These are phyloP conservation scores for Luzula sylvatica DNA, from an alignment of 176 grass and related monocot genomes.

Conservation along the genomic window DNA sequence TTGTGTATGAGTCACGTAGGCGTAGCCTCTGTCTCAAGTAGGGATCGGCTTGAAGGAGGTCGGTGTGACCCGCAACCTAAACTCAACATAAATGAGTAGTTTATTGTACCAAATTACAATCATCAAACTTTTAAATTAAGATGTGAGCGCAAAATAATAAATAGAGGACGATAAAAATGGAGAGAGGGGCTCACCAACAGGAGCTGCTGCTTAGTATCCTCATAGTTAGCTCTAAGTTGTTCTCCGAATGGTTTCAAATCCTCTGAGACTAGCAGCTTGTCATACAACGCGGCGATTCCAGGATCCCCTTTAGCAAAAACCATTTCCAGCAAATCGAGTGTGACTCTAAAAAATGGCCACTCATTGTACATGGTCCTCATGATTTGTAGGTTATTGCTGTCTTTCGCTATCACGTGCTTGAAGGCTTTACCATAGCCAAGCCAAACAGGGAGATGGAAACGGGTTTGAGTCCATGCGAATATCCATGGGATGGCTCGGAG, in stretches of 20 bases:
- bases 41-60: constrained; percentile 48
- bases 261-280: constrained; percentile 55
- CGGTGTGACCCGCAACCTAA: constrained; percentile 50
- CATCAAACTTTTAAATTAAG: neutral
- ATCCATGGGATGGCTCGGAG: constrained; percentile 96
- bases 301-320: constrained; percentile 94
- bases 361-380: constrained; percentile 71
- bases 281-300: constrained; percentile 53
- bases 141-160: neutral
- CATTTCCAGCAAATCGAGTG: constrained; percentile 84
- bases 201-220: constrained; percentile 43
- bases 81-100: neutral
- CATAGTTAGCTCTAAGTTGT: constrained; percentile 49
- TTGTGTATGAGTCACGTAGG: constrained; percentile 70
- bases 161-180: neutral
- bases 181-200: constrained; percentile 37
- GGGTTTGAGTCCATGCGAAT: constrained; percentile 90
- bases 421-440: constrained; percentile 69
- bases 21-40: constrained; percentile 50
- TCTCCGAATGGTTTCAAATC: constrained; percentile 42
- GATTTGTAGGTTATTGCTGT: constrained; percentile 49
- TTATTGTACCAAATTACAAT: neutral
- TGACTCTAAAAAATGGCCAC: constrained; percentile 92
- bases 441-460: constrained; percentile 93
- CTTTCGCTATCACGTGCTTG: constrained; percentile 39